Conservation (phyloP, 1,139 yeast species). For the Scheffersomyces segobiensis region DNA sequence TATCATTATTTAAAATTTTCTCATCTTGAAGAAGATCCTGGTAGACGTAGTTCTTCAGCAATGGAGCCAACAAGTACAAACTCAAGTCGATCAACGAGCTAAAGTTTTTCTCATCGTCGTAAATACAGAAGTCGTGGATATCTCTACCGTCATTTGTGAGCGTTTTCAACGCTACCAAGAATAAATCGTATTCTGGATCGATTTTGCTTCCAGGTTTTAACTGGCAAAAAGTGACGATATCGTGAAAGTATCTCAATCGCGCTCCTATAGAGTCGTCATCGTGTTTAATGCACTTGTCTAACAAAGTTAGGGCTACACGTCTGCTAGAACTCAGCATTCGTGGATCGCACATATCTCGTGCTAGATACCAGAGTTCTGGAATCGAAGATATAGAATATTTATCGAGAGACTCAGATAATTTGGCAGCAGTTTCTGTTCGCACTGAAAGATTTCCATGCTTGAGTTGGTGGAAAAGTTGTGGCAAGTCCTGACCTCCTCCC, state of each 20-base stretch:
- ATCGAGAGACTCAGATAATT: slow-evolving; percentile 51
- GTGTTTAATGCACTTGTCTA: slow-evolving; percentile 55
- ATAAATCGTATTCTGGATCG: slow-evolving; percentile 57
- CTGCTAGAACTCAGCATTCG: slow-evolving; percentile 39
- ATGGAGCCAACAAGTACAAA: background rate
- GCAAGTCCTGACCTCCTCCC: slow-evolving; percentile 60
- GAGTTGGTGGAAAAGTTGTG: slow-evolving; percentile 41
- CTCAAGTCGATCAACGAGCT: slow-evolving; percentile 29
- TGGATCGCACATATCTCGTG: slow-evolving; percentile 54
- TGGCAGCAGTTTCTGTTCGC: slow-evolving; percentile 53
- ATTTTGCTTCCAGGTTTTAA: slow-evolving; percentile 16
- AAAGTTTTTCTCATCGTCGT: slow-evolving; percentile 44
- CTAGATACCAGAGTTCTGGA: slow-evolving; percentile 77
- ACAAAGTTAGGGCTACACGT: slow-evolving; percentile 52
- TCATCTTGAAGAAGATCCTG: slow-evolving; percentile 2
- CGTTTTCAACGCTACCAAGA: slow-evolving; percentile 49
- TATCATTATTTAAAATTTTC: slow-evolving; percentile 9
- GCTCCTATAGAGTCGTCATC: slow-evolving; percentile 51
- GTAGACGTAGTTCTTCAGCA: background rate
- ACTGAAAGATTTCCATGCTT: slow-evolving; percentile 39
- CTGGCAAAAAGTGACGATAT: slow-evolving; percentile 51
- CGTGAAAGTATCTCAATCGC: slow-evolving; percentile 58
- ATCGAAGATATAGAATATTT: slow-evolving; percentile 58
- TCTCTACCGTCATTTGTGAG: slow-evolving; percentile 66
- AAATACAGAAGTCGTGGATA: slow-evolving; percentile 56